A percentile compares a stretch with the other conserved stretches of the same genome.
These are phyloP conservation scores for Solanum virginianum DNA, from an alignment of 257 asterid species.

Conservation along the genomic window DNA sequence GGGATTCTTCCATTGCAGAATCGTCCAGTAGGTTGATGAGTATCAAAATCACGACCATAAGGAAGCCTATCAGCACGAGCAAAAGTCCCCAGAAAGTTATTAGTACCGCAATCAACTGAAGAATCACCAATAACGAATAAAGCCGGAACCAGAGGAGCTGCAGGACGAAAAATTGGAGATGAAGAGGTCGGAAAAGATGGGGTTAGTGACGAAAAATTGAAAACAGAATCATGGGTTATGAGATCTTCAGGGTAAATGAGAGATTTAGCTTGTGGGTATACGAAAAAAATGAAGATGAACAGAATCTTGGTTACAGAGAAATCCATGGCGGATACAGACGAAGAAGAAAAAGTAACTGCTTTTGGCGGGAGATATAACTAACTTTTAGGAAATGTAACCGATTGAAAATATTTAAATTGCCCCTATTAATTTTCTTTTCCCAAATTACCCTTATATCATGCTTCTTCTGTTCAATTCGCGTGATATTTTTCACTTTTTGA, in stretches of 20 bases:
- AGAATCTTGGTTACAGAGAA: not conserved
- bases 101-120: conserved; percentile 87
- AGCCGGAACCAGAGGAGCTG: conserved; percentile 45
- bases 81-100: conserved; percentile 75
- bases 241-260: not conserved
- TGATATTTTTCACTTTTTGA: too few species aligned
- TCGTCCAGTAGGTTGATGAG: conserved; percentile 82
- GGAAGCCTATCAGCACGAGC: conserved; percentile 93
- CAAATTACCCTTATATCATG: not conserved
- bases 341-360: not conserved
- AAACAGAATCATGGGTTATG: not conserved
- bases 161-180: not conserved
- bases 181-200: conserved; percentile 7
- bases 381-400: not conserved
- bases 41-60: conserved; percentile 86
- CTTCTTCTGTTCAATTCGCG: too few species aligned
- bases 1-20: conserved; percentile 93
- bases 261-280: not conserved
- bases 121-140: conserved; percentile 88
- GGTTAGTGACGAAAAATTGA: not conserved
- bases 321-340: not conserved
- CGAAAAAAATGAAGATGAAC: not conserved
- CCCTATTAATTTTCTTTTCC: not conserved
- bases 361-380: not conserved
- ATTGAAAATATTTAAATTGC: not conserved